Base-by-base conservation (phyloP, 768 basidiomycete species). In the Dentipellis fragilis region DNA sequence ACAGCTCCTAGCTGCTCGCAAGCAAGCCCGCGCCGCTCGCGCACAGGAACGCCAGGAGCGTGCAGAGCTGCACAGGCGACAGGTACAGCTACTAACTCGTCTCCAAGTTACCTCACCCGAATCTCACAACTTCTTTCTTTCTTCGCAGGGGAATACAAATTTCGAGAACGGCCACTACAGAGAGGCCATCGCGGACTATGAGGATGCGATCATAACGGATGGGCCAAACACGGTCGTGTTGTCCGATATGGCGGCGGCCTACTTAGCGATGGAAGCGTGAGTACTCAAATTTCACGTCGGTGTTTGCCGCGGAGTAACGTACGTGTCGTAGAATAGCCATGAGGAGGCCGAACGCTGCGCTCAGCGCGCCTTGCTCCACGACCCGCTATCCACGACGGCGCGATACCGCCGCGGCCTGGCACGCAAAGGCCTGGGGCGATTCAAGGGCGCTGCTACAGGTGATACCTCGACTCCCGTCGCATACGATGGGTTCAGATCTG, bases 241-340 rank as follows among this genome's bases (percentile, higher is more conserved):
- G 46, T 52, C 69, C 10, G 80, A 80, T 57, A 62, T 79, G 29
- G 70, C 75, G 0, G 68, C 69, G n/a, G 68, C 73, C 0, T 73
- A 73, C 59, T 64, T 80, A 11, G 73, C 75, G 58, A 63, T 77
- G 3, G 65, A 70, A 49, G 19, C 38, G 68, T 66, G 40, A 40
- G 67, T 29, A 6, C 29, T 58, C 11, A 45, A 12, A 52, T 17
- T 8, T 17, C 39, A 49, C 23, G 5, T 17, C 14, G 2, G 0
- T 10, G 1, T 10, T 42, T 7, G 19, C 55, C 57, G 3, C 53
- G 29, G 29, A 29, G 21, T 48, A 11, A 16, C 3, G 36, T 19
- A 54, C 11, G 23, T 21, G 16, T 37, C n/a, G 1, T 16, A 29
- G 29, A 29, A 0, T 10, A 69, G 71, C 47, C 71, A 51, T 42